Base-by-base conservation (phyloP, 1,284 basidiomycete genomes). In the Trametes sp. region DNA sequence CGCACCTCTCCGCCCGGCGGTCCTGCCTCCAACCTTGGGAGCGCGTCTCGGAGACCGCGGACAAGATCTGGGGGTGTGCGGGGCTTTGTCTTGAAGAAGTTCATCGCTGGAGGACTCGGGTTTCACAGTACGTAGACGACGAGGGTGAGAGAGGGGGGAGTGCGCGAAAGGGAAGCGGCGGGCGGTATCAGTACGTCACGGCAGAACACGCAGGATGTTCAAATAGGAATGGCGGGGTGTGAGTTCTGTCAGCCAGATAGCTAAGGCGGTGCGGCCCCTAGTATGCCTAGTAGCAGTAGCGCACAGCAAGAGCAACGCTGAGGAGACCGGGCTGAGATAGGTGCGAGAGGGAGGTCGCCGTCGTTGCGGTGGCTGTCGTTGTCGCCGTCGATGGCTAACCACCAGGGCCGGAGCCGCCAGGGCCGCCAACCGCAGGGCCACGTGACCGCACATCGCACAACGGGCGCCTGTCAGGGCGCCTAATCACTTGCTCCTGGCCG, bases 81-180 rank as follows among this genome's bases (percentile, higher is more conserved):
- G 46, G 87, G 88, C 76, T 94, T 96, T 26, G 93, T 89, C 81
- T 93, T 95, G 88, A 97, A 97, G 82, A 97, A 96, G 79, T 97
- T 97, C 95, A 96, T 96, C 26, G 48, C 23, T 41, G 31, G 23
- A 36, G 41, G 19, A 52, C 21, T 48, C 31, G 41, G 2, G 24
- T 6, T 42, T 45, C 21, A 29, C 33, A 14, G 26, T 28, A 45
- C 33, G 51, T 31, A 38, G 42, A 38, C 45, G 46, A 29, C 49
- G 46, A 14, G 33, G 56, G 38, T 13, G 10, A 61, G 61, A 48
- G 59, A 48, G 55, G 58, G 48, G 50, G 42, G 51, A 33, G 36
- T 29, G 53, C 16, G 35, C 35, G 45, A 55, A 33, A 42, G 54
- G 46, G 54, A 61, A 54, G 54, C 36, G 59, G 50, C 31, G 53